These are phyloP conservation scores for Ogataea corticis DNA, from an alignment of 805 yeast species.

Conservation along the genomic window DNA sequence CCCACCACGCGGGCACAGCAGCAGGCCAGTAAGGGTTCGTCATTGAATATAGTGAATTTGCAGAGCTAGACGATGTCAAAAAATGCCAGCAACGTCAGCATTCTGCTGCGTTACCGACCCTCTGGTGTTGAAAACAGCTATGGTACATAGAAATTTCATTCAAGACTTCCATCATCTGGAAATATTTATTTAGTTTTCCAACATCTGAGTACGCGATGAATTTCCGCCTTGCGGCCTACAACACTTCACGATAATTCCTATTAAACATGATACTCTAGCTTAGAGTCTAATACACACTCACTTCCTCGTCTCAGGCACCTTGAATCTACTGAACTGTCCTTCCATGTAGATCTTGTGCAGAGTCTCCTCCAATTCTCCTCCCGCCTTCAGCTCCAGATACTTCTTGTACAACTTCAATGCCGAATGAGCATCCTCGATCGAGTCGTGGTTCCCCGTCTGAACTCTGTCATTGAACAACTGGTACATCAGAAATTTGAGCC, in stretches of 20 bases:
- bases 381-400: slow-evolving; percentile 59
- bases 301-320: slow-evolving; percentile 39
- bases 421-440: slow-evolving; percentile 91
- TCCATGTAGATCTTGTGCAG: slow-evolving; percentile 70
- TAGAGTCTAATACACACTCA: not conserved
- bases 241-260: not conserved
- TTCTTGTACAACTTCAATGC: slow-evolving; percentile 77
- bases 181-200: no score
- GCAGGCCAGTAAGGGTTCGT: slow-evolving; percentile 18
- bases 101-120: no score
- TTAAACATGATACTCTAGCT: no score
- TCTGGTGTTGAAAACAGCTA: no score
- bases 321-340: slow-evolving; percentile 59
- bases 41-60: slow-evolving; percentile 24
- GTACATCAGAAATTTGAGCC: slow-evolving; percentile 85
- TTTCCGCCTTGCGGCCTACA: no score
- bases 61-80: slow-evolving; percentile 12
- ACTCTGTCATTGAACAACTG: slow-evolving; percentile 71
- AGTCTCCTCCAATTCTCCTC: slow-evolving; percentile 59
- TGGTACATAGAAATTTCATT: no score
- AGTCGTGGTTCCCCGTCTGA: slow-evolving; percentile 93
- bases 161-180: no score
- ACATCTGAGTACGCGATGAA: no score
- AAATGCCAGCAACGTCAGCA: not conserved
- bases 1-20: slow-evolving; percentile 36